Base-by-base conservation (phyloP, 2,329 filamentous ascomycete species). In the Orbilia blumenaviensis region DNA sequence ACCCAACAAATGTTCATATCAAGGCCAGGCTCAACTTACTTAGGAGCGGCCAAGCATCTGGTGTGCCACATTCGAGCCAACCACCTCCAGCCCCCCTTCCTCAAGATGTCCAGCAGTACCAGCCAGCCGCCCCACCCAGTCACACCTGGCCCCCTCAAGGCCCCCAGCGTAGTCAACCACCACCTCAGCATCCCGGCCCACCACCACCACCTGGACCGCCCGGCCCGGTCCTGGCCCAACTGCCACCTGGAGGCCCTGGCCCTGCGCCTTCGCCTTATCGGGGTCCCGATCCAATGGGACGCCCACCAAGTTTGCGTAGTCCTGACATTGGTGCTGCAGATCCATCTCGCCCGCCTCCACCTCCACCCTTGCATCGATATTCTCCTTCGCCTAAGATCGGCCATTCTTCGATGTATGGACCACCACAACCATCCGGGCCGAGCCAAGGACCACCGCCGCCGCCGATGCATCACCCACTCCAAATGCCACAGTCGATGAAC, bases 51-150 rank as follows among this genome's bases (percentile, higher is more conserved):
- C 90, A 91, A 80, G 87, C 89, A 77, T 90, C 89, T 81, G 90
- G 92, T 76, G 86, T 91, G 80, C 87, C 88, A 41, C 89, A 91
- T 77, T 92, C 91, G 80, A 90, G 87, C 79, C 90, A 87, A 79
- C 92, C 91, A 61, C 94, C 94, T n/a, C 72, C 72, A 44, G 72
- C 72, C 12, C 72, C 72, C 18, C 64, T 76, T 16, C 94, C 95
- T 6, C 94, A 96, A 81, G 95, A 99, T 83, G 93, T 98, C 21
- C 93, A 97, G 81, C 92, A 94, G 5, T 98, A 98, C 81, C 93
- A 97, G 83, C 89, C 90, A 64, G 88, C 90, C 54, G 92, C 91
- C 44, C 93, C 93, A 72, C 92, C 92, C 62, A 91, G 91, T 61
- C 72, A 76, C n/a, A 68, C 50, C 46, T 69, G 64, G 64, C 58